These are phyloP conservation scores for Crepidotus variabilis DNA, from an alignment of 768 basidiomycete species.

Conservation along the genomic window DNA sequence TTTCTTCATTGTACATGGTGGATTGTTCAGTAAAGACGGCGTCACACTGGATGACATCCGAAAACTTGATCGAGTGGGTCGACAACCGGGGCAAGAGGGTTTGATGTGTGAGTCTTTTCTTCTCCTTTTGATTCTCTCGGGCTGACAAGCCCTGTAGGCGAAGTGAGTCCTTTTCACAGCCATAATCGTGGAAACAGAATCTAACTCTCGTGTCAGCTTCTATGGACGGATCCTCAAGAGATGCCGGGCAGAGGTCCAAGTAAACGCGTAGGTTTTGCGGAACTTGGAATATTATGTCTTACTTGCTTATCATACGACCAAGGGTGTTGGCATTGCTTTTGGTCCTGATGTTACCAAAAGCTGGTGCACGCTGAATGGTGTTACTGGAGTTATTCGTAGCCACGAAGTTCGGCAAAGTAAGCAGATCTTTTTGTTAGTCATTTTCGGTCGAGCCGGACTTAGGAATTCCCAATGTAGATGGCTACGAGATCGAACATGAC, in stretches of 20 bases:
- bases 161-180: not conserved
- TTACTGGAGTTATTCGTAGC: constrained; percentile 88
- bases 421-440: constrained; percentile 15
- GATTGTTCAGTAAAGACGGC: constrained; percentile 91
- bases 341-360: constrained; percentile 89
- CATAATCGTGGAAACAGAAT: constrained; percentile 6
- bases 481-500: constrained; percentile 92
- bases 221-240: constrained; percentile 97
- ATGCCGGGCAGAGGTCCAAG: constrained; percentile 88
- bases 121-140: constrained; percentile 4
- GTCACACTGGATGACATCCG: constrained; percentile 94
- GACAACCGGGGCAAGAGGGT: constrained; percentile 92
- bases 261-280: constrained; percentile 67
- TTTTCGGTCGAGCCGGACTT: not conserved
- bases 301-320: constrained; percentile 10
- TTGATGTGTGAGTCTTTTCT: constrained; percentile 75
- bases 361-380: constrained; percentile 85
- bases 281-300: not conserved
- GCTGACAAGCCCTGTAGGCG: not conserved
- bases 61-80: constrained; percentile 80
- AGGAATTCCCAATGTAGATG: constrained; percentile 43
- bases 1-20: constrained; percentile 95
- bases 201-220: constrained; percentile 42
- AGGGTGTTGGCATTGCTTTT: constrained; percentile 96
- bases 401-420: constrained; percentile 93